phyloP scores from a whole-genome alignment of 129 eudicot genomes.

The Smallanthus sonchifolius region DNA sequence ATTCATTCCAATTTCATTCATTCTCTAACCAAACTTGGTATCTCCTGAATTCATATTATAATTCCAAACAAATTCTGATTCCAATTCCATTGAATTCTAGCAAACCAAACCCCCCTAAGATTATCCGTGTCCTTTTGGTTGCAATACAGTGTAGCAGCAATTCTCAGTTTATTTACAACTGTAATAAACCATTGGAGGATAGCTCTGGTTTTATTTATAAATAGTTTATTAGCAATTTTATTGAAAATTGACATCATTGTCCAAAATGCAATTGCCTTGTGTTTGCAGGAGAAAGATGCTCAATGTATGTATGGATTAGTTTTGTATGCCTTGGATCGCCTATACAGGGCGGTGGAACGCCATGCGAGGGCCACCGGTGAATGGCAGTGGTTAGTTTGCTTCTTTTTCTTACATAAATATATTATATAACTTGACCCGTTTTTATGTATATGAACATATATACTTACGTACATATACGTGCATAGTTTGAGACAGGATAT shows the following conservation, averaged over 20 bases:
- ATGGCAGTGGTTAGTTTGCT: slow-evolving; percentile 74
- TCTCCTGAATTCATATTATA: background rate
- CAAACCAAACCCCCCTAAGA: background rate
- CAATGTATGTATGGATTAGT: slow-evolving; percentile 77
- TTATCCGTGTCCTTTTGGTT: background rate
- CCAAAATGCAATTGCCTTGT: background rate
- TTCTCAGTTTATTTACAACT: background rate
- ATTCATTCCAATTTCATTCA: background rate
- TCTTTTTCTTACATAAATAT: background rate
- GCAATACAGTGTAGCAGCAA: background rate
- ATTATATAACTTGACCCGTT: background rate
- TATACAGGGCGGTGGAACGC: slow-evolving; percentile 80
- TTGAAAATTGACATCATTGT: background rate
- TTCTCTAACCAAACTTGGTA: background rate
- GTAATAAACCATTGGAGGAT: background rate
- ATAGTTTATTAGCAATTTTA: background rate
- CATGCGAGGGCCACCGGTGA: slow-evolving; percentile 91
- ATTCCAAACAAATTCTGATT: background rate
- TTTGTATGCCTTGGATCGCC: slow-evolving; percentile 70
- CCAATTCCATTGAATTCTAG: background rate
- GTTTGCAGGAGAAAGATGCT: slow-evolving; percentile 76
- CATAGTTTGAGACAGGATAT: slow-evolving; percentile 87
- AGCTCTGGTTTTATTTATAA: background rate
- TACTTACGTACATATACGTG: background rate
- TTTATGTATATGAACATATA: background rate